Base-by-base conservation (phyloP, 1,284 basidiomycete species). In the Marasmius sp. region DNA sequence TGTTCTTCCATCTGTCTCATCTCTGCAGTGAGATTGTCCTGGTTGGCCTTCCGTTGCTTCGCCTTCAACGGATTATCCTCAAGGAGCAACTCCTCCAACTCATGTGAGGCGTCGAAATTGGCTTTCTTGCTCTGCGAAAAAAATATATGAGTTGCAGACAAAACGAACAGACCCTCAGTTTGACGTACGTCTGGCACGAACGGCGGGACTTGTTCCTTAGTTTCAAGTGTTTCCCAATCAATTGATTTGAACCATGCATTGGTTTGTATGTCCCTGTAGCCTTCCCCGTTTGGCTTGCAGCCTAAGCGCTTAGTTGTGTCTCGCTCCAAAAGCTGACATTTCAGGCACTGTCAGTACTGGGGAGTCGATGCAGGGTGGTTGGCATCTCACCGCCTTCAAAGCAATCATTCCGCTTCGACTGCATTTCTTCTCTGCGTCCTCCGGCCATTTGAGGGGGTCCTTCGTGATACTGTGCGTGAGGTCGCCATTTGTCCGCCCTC, bases 101-200 rank as follows among this genome's bases (percentile, higher is more conserved):
- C 97, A 73, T 98, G 96, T 14, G 97, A 97, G n/a, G 96, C 96
- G 72, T 99, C 97, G 74, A 98, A 99, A 75, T 99, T 98, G 20
- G 97, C 95, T 75, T 97, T 97, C 78, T 98, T 98, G 22, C 90
- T 89, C 94, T 97, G 73, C 52, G 60, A 45, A 56, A 47, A 22
- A 51, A 36, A 36, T n/a, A n/a, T n/a, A n/a, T 58, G 22, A 5
- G 33, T 16, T 16, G 9, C 11, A 22, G 50, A 34, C 11, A 48
- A 47, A 57, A 52, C 45, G 49, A 59, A 33, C 41, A 58, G 53
- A 59, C 49, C 58, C 20, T 16, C 16, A 37, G 39, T 18, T 52
- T 41, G 53, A 81, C 90, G 69, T 74, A 93, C 93, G 74, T 98
- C 96, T 57, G 97, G 97, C 62, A 94, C 86, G 71, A 98, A 99